Conservation (phyloP, 2,329 filamentous ascomycete genomes). For the Calonectria hongkongensis region DNA sequence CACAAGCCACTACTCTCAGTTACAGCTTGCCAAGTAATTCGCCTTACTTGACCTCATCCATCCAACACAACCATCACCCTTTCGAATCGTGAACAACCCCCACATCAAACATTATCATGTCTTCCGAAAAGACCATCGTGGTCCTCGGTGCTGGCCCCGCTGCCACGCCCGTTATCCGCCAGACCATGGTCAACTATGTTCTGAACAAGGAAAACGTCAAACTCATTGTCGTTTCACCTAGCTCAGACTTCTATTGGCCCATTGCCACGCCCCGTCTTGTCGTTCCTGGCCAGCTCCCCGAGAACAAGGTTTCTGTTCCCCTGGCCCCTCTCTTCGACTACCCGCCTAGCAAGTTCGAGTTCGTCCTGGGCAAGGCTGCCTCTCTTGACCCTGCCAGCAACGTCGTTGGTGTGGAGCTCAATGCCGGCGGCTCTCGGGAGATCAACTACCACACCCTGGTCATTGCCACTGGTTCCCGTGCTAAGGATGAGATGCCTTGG, state of each 20-base stretch:
- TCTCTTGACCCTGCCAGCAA: constrained; percentile 64
- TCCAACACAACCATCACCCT: not conserved
- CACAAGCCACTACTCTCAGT: not conserved
- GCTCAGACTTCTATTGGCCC: constrained; percentile 70
- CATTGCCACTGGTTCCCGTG: constrained; percentile 72
- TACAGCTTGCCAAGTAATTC: not conserved
- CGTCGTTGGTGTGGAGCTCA: constrained; percentile 63
- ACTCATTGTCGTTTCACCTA: constrained; percentile 68
- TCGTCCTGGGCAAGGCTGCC: constrained; percentile 69
- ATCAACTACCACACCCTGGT: constrained; percentile 72
- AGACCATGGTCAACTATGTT: constrained; percentile 67
- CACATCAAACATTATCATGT: constrained; percentile 40
- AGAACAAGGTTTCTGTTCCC: constrained; percentile 61
- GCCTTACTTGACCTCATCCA: not conserved
- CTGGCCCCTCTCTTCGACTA: constrained; percentile 69
- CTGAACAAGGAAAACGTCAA: constrained; percentile 63
- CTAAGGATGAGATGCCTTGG: constrained; percentile 68
- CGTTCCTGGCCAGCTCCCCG: constrained; percentile 66
- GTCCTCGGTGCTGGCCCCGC: constrained; percentile 70
- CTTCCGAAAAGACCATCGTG: constrained; percentile 63
- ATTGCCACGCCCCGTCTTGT: constrained; percentile 69
- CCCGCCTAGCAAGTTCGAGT: constrained; percentile 68
- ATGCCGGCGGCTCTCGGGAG: constrained; percentile 57
- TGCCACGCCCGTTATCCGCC: constrained; percentile 69
- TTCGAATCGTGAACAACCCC: constrained; percentile 16